These are phyloP conservation scores for Pyronema omphalodes DNA, from an alignment of 495 filamentous ascomycete species.

Conservation along the genomic window DNA sequence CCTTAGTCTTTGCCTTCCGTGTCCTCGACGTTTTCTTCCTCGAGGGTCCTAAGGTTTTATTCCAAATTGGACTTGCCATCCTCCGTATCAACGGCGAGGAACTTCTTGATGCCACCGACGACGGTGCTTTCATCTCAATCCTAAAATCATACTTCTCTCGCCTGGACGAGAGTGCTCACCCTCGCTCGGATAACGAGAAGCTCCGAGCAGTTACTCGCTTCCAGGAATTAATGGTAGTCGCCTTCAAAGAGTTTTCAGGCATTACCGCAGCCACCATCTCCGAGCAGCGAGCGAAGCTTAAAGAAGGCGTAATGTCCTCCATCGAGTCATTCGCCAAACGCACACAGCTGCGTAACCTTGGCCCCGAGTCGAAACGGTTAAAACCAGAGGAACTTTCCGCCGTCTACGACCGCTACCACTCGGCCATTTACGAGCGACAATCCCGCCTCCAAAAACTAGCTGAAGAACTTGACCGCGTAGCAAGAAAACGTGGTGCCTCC, in stretches of 20 bases:
- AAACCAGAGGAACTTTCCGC: slow-evolving; percentile 68
- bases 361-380: slow-evolving; percentile 81
- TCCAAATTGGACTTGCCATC: slow-evolving; percentile 90
- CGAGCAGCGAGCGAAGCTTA: slow-evolving; percentile 78
- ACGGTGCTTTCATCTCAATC: slow-evolving; percentile 91
- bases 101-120: slow-evolving; percentile 82
- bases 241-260: slow-evolving; percentile 89
- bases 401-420: slow-evolving; percentile 85
- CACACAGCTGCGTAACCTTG: slow-evolving; percentile 87
- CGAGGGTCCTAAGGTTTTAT: slow-evolving; percentile 90
- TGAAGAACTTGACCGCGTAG: slow-evolving; percentile 47
- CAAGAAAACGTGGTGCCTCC: slow-evolving; percentile 6
- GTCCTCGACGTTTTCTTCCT: slow-evolving; percentile 96
- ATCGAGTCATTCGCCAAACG: slow-evolving; percentile 96
- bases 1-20: slow-evolving; percentile 85
- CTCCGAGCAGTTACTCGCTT: slow-evolving; percentile 82
- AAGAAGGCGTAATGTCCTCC: slow-evolving; percentile 74
- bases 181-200: slow-evolving; percentile 83
- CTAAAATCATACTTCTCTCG: slow-evolving; percentile 87
- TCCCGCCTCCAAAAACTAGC: slow-evolving; percentile 60
- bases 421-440: slow-evolving; percentile 73
- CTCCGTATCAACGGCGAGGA: slow-evolving; percentile 96
- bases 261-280: slow-evolving; percentile 85
- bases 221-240: slow-evolving; percentile 95
- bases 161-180: slow-evolving; percentile 88